A percentile compares a stretch with the other conserved stretches of the same genome.
Conservation (phyloP, 1,284 basidiomycete genomes). For the Ustilago loliicola region DNA sequence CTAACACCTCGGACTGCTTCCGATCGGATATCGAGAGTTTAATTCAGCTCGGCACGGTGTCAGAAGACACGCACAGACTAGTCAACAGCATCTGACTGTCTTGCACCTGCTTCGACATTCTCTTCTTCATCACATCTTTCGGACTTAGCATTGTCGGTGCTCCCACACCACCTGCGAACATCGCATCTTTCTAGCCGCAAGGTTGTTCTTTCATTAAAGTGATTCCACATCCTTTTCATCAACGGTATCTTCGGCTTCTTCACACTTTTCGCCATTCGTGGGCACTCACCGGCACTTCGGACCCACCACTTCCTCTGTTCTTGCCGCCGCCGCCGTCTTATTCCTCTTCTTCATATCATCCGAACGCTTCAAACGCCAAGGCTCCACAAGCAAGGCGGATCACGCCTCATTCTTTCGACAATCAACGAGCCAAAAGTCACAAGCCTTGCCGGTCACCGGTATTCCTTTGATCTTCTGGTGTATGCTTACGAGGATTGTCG, state of each 20-base stretch:
- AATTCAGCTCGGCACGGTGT: background rate
- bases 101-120: background rate
- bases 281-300: background rate
- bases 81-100: background rate
- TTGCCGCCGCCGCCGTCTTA: background rate
- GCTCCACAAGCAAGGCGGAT: conserved; percentile 1
- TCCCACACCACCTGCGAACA: background rate
- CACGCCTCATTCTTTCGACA: background rate
- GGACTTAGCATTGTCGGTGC: background rate
- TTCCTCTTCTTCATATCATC: background rate
- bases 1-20: background rate
- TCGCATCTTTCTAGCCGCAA: background rate
- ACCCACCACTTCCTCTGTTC: background rate
- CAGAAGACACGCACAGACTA: conserved; percentile 5
- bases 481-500: conserved; percentile 10
- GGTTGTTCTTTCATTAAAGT: background rate
- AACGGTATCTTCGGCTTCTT: conserved; percentile 6
- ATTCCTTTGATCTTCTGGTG: background rate
- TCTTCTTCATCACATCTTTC: background rate
- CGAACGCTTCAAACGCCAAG: background rate
- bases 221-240: background rate
- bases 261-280: background rate
- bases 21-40: background rate
- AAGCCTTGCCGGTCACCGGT: conserved; percentile 14
- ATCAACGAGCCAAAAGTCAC: background rate